Base-by-base conservation (phyloP, 306 rosid species). In the Medicago lupulina region DNA sequence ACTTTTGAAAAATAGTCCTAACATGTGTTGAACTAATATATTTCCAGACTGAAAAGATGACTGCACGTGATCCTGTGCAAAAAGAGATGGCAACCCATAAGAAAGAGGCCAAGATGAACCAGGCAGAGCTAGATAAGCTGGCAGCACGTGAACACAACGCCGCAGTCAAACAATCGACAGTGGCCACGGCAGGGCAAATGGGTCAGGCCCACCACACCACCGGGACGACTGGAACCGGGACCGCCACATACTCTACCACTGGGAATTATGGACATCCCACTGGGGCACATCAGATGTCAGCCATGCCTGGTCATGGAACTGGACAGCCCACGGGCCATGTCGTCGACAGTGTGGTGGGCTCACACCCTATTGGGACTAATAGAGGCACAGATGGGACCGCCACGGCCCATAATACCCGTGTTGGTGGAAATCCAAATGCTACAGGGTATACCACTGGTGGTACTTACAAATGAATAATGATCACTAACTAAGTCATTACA, bases 41-140 rank as follows among this genome's bases (percentile, higher is more conserved):
- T 61, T 4, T 23, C n/a, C 70, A 92, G 93, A 66, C 79, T 70
- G 97, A 95, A 68, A 86, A 62, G 69, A 72, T 83, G 87, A 84
- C 64, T 8, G 76, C 93, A 46, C 85, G 66, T 47, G 86, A 85
- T 23, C 93, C 97, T 9, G 0, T 86, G n/a, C 75, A 88, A 44
- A 88, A 92, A 75, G 92, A 90, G 70, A 70, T 83, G 59, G 96
- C 93, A 1, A 81, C 83, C 0, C 77, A 83, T 7, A 89, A 83
- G 84, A 90, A 90, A 39, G 86, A 86, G 0, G 72, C 41, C 1
- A 83, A 31, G 75, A 67, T 70, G 5, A 46, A 8, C 7, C 82
- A 83, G 18, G 97, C 97, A 0, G 93, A 90, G 87, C 67, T 90
- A 7, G 64, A 89, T 1, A 92, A 95, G 73, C 86, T 23, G 63